Base-by-base conservation (phyloP, 225 moss, liverwort and hornwort species). In the Marchantia polymorpha region DNA sequence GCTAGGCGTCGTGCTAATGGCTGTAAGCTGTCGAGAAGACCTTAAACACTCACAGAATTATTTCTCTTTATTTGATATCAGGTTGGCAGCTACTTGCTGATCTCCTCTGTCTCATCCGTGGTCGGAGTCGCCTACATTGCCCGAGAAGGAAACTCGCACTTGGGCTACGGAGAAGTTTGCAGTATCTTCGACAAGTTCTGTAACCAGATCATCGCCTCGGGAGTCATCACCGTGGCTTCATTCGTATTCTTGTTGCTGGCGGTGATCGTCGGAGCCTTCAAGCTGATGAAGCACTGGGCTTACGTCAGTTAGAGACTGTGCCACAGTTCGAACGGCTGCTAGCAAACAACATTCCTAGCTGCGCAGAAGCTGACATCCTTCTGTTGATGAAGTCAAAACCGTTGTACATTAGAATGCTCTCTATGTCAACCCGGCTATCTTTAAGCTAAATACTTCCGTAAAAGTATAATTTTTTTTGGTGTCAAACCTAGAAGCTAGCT, bases 121-220 rank as follows among this genome's bases (percentile, higher is more conserved):
- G 78, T 79, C 13, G 78, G 78, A 53, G 78, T 79, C 27, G 78
- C 78, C 19, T 79, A 79, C 78, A 39, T 79, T 23, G 78, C 78
- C 4, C 51, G 78, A 13, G 78, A 79, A 56, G 67, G 68, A 52
- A 79, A 79, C 54, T n/a, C 30, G 11, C 67, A 79, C 20, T 39
- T 79, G 4, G 78, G 78, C 7, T 79, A 79, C 69, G 12, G 56
- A 3, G 68, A 27, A 55, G 78, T 79, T 0, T 79, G 78, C 54
- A 31, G 78, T 7, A 0, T 55, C 14, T 79, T 79, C 16, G 69
- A 69, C 69, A 79, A 46, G 17, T 79, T 53, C 78, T 79, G 78
- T 53, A 79, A 79, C 78, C 68, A 69, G 26, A 79, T 79, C 69
- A 79, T 79, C 7, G 78, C 78, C 10, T 17, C 68, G 10, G 78